These are phyloP conservation scores for Asclepias syriaca DNA, from an alignment of 257 asterid genomes.

Conservation along the genomic window DNA sequence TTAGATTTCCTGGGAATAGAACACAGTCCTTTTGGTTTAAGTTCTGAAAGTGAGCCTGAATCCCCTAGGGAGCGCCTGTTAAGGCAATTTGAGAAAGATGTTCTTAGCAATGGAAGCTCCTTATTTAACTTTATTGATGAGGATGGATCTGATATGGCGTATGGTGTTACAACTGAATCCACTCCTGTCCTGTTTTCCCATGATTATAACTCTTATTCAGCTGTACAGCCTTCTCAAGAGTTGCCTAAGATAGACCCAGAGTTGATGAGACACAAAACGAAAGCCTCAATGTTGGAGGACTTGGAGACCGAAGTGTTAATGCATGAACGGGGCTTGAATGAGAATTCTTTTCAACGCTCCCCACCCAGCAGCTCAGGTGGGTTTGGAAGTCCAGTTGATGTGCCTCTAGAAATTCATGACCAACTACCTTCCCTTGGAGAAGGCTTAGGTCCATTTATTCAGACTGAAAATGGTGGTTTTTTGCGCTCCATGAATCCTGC, in stretches of 20 bases:
- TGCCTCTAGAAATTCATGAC: constrained; percentile 48
- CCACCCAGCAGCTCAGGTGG: constrained; percentile 49
- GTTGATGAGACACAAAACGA: constrained; percentile 36
- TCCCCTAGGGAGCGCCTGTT: constrained; percentile 85
- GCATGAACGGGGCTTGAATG: constrained; percentile 79
- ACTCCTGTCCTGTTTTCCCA: constrained; percentile 40
- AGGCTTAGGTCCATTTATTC: constrained; percentile 77
- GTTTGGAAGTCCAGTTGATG: constrained; percentile 59
- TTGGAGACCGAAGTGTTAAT: constrained; percentile 85
- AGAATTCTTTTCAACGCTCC: constrained; percentile 62
- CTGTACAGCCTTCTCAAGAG: constrained; percentile 25
- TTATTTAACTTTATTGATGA: constrained; percentile 51
- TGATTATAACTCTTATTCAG: constrained; percentile 27
- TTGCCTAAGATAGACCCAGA: constrained; percentile 38
- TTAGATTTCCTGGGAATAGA: constrained; percentile 76
- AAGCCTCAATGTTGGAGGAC: constrained; percentile 64
- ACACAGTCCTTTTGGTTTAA: constrained; percentile 62
- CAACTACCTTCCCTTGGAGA: constrained; percentile 70
- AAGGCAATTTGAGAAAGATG: constrained; percentile 83
- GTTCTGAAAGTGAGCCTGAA: constrained; percentile 88
- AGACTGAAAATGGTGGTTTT: constrained; percentile 77
- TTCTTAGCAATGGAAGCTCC: constrained; percentile 62
- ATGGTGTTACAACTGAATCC: constrained; percentile 33
- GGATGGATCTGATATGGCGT: constrained; percentile 26
- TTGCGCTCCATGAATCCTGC: constrained; percentile 85